Base-by-base conservation (phyloP, 768 basidiomycete genomes). In the Naganishia friedmannii region DNA sequence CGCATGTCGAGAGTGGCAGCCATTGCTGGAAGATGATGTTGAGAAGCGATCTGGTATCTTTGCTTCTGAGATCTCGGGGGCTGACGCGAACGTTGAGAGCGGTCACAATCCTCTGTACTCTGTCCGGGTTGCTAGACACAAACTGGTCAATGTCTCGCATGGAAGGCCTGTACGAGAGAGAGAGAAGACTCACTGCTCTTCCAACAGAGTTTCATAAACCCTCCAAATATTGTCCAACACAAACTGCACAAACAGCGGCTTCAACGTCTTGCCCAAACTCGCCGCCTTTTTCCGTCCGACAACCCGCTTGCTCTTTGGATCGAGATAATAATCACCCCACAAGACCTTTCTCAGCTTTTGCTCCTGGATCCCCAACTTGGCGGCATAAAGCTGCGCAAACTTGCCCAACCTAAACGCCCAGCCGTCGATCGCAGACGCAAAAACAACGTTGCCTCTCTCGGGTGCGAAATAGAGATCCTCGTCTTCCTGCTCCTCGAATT, bases 401-500 rank as follows among this genome's bases (percentile, higher is more conserved):
- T 92, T 92, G 54, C 89, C 88, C 9, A 97, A 85, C 53, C 95
- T 86, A 83, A 99, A 99, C 0, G 94, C 96, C 95, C 95, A 98
- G 4, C 95, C 93, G 73, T 97, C 93, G 68, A 97, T 87, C 3
- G 95, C 96, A 34, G 90, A 93, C 0, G 94, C 91, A 78, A 99
- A 99, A 37, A 98, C 85, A 53, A 99, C 96, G 77, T 97, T 98
- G 23, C 96, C 96, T 65, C 87, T 86, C 77, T 93, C 92, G 0
- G 96, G 96, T 0, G 93, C 91, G 74, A 99, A 98, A 82, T 98
- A 98, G 67, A 98, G 89, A 79, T 94, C 92, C 79, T 95, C 93
- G 75, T 98, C 96, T 77, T 98, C 94, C 78, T 92, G 92, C 81
- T 99, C 96, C 76, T 93, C 88, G 80, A 91, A 98, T 56, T 87